A percentile compares a stretch with the other conserved stretches of the same genome.
phyloP scores from a whole-genome alignment of 177 flowering plant species.

The Tripterygium wilfordii region DNA sequence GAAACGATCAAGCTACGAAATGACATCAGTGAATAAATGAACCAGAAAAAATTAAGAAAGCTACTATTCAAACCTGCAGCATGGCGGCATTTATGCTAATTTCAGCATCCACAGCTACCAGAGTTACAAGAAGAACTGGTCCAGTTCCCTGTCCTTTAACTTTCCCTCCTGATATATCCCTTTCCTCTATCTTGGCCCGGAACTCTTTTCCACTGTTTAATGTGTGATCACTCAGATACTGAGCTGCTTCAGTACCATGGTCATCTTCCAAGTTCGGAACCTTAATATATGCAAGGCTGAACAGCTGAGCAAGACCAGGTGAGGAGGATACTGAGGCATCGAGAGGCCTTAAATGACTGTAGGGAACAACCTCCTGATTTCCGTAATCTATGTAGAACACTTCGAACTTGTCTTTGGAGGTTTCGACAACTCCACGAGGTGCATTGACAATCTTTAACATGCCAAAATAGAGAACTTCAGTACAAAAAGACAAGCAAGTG shows the following conservation, averaged over 20 bases:
- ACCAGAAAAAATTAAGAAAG: too few species aligned
- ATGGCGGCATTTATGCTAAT: slow-evolving; percentile 74
- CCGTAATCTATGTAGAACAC: slow-evolving; percentile 99
- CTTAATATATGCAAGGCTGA: slow-evolving; percentile 85
- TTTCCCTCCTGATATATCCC: slow-evolving; percentile 87
- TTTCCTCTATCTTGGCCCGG: slow-evolving; percentile 70
- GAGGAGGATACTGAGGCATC: slow-evolving; percentile 68
- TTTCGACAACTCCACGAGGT: slow-evolving; percentile 74
- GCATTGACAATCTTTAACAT: slow-evolving; percentile 71
- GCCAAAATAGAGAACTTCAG: slow-evolving; percentile 2
- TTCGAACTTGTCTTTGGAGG: slow-evolving; percentile 70
- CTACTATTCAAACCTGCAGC: slow-evolving; percentile 51
- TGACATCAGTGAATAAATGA: too few species aligned
- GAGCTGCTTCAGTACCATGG: slow-evolving; percentile 87
- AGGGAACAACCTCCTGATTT: slow-evolving; percentile 78
- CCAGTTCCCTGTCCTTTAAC: slow-evolving; percentile 97
- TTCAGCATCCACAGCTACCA: slow-evolving; percentile 64
- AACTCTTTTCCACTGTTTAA: slow-evolving; percentile 57
- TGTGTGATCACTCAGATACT: slow-evolving; percentile 51
- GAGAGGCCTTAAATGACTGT: slow-evolving; percentile 66
- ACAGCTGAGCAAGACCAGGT: slow-evolving; percentile 88
- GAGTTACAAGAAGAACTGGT: slow-evolving; percentile 56
- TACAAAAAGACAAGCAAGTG: background rate
- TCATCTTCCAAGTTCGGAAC: slow-evolving; percentile 81
- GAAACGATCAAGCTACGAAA: too few species aligned